phyloP scores from a whole-genome alignment of 1,284 basidiomycete species.

The Cutaneotrichosporon arboriforme region DNA sequence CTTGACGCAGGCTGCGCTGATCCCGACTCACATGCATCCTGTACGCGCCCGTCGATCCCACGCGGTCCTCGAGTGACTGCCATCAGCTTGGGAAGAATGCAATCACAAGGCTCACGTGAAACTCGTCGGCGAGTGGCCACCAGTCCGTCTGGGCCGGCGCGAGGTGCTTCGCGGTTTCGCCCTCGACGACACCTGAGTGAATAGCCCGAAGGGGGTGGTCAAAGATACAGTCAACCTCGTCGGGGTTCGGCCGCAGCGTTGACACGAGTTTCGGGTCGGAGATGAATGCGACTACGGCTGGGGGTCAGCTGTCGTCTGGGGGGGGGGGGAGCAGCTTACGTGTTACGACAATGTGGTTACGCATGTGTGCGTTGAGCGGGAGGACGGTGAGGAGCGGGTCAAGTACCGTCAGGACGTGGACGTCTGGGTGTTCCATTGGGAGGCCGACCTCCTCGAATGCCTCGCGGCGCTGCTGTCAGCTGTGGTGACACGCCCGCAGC shows the following conservation, averaged over 20 bases:
- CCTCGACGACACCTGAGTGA: constrained; percentile 55
- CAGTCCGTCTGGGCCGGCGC: constrained; percentile 58
- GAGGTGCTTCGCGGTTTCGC: constrained; percentile 50
- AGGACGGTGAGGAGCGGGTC: constrained; percentile 71
- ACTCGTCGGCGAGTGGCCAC: constrained; percentile 68
- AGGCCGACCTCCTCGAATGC: constrained; percentile 74
- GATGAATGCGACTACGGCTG: constrained; percentile 66
- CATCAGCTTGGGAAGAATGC: constrained; percentile 5
- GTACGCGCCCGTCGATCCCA: constrained; percentile 56
- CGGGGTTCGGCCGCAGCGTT: constrained; percentile 55
- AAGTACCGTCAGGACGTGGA: constrained; percentile 62
- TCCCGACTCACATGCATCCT: constrained; percentile 35
- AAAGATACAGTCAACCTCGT: constrained; percentile 73
- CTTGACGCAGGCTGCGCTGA: neutral
- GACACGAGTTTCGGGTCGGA: constrained; percentile 55
- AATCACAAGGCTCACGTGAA: constrained; percentile 52
- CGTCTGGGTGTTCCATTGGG: constrained; percentile 54
- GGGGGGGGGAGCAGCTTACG: constrained; percentile 24
- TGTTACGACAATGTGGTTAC: constrained; percentile 47
- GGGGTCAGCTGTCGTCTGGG: constrained; percentile 42
- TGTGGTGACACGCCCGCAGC: constrained; percentile 23
- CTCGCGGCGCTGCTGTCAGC: constrained; percentile 60
- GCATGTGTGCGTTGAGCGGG: constrained; percentile 50
- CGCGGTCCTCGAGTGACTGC: constrained; percentile 37
- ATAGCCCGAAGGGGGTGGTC: constrained; percentile 65